A percentile compares a stretch with the other conserved stretches of the same genome.
Evolutionary conservation across 2,329 filamentous ascomycete genomes (phyloP).

Genomic region (Penicillium carneum): DNA sequence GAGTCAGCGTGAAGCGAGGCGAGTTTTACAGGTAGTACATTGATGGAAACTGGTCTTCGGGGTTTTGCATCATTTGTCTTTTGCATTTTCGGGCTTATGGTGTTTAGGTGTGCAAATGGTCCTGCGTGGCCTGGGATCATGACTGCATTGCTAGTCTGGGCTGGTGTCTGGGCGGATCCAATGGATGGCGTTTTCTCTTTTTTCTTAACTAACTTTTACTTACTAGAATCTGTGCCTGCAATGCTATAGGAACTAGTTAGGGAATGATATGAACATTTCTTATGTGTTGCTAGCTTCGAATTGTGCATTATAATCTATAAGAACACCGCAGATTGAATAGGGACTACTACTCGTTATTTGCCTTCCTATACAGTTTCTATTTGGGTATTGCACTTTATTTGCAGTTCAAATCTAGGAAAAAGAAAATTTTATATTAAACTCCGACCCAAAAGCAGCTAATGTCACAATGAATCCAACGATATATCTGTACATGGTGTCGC

Average conservation of each 20-base stretch:
- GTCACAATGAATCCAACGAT: conserved; percentile 27
- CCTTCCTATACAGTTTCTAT: background rate
- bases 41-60: background rate
- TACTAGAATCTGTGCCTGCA: background rate
- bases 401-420: background rate
- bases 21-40: conserved; percentile 83
- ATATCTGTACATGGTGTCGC: conserved; percentile 37
- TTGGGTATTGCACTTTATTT: background rate
- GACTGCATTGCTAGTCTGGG: conserved; percentile 19
- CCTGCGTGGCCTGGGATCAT: conserved; percentile 16
- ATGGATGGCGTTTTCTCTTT: conserved; percentile 29
- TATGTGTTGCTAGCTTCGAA: background rate
- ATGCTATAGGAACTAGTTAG: conserved; percentile 2
- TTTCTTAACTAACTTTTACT: conserved; percentile 4
- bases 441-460: conserved; percentile 38
- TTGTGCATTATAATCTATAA: too few relatives aligned
- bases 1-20: conserved; percentile 94
- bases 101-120: conserved; percentile 6
- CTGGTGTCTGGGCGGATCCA: conserved; percentile 13
- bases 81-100: conserved; percentile 7
- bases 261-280: conserved; percentile 7
- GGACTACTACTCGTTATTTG: background rate
- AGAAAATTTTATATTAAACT: conserved; percentile 30
- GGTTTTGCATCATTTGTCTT: background rate
- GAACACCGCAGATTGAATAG: background rate